Conservation (phyloP, 768 basidiomycete species). For the Suillus bovinus region DNA sequence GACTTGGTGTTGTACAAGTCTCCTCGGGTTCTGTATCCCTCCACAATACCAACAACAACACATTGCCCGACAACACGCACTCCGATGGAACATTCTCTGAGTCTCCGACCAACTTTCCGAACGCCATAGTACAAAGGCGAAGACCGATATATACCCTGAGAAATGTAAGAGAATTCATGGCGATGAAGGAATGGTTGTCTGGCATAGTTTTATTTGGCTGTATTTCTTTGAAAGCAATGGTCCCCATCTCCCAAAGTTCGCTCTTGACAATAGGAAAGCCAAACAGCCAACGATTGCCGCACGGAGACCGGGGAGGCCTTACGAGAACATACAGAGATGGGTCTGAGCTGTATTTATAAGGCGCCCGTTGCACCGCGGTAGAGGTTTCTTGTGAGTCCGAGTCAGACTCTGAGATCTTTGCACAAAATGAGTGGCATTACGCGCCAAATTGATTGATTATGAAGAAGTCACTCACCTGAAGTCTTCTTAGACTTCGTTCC, state of each 20-base stretch:
- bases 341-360: background rate
- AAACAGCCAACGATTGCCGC: background rate
- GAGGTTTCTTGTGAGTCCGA: background rate
- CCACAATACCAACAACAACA: conserved; percentile 1
- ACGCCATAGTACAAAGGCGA: background rate
- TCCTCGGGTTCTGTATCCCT: background rate
- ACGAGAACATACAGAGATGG: background rate
- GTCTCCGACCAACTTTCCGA: background rate
- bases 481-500: background rate
- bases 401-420: background rate
- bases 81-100: background rate
- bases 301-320: background rate
- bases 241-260: background rate
- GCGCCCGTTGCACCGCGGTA: background rate
- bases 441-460: background rate
- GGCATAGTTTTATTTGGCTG: background rate
- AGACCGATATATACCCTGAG: background rate
- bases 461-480: background rate
- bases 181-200: background rate
- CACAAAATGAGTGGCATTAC: background rate
- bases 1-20: background rate
- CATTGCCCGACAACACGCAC: background rate
- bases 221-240: background rate
- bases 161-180: background rate
- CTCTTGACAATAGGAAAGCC: background rate